Evolutionary conservation across 768 basidiomycete species (phyloP).

Genomic region (Tulasnella sp.): DNA sequence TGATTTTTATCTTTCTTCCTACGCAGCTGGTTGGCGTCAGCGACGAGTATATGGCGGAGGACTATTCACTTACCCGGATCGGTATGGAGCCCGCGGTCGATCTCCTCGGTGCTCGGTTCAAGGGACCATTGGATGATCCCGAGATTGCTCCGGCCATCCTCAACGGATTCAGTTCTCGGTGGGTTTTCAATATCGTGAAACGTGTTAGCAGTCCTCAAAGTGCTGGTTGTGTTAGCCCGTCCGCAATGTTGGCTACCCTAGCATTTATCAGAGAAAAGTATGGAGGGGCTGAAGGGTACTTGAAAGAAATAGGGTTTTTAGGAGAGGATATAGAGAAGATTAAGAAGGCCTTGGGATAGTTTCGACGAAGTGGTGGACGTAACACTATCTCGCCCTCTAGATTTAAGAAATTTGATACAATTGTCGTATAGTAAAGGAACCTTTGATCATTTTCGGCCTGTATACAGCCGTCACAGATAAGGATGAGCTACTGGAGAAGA

Average conservation of each 20-base stretch:
- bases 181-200: neutral
- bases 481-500: too few species aligned
- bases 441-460: too few species aligned
- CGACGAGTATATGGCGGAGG: constrained; percentile 49
- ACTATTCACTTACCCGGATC: constrained; percentile 66
- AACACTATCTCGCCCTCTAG: too few species aligned
- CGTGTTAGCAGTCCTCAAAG: neutral
- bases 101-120: constrained; percentile 40
- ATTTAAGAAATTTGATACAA: too few species aligned
- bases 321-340: constrained; percentile 38
- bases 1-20: neutral
- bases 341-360: too few species aligned
- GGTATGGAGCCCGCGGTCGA: constrained; percentile 69
- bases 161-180: constrained; percentile 52
- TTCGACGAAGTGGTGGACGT: too few species aligned
- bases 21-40: constrained; percentile 58
- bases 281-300: constrained; percentile 53
- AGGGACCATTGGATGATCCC: constrained; percentile 25
- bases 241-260: constrained; percentile 67
- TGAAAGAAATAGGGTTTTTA: constrained; percentile 42
- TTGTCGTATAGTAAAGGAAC: too few species aligned
- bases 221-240: constrained; percentile 34
- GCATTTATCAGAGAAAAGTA: constrained; percentile 48
- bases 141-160: constrained; percentile 60
- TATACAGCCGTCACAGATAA: too few species aligned